Conservation (phyloP, 2,329 filamentous ascomycete species). For the Claviceps maximensis region DNA sequence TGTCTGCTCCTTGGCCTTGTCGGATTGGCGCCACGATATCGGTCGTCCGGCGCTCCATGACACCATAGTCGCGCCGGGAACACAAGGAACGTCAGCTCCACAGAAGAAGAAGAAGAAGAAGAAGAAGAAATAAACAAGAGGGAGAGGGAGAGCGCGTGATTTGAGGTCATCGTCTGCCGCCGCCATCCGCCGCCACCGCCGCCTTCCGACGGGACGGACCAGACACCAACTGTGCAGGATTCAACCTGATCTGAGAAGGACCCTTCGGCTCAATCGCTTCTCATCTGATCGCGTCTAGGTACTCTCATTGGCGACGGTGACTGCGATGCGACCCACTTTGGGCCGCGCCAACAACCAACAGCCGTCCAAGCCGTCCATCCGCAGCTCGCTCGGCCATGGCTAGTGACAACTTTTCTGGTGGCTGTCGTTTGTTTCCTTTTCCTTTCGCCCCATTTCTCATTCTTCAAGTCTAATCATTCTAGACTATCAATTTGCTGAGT, state of each 20-base stretch:
- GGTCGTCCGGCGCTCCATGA: not conserved
- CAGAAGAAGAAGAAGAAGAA: not conserved
- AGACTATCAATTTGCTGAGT: too few species aligned
- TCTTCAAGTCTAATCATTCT: too few species aligned
- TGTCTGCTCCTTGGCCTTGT: not conserved
- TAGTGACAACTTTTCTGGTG: not conserved
- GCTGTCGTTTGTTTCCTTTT: not conserved
- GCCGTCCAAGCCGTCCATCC: not conserved
- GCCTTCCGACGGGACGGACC: not conserved
- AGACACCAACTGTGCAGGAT: not conserved
- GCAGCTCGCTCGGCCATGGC: too few species aligned
- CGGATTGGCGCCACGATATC: not conserved
- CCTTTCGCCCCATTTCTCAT: too few species aligned
- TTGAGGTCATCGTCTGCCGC: not conserved
- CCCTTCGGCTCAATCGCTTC: not conserved
- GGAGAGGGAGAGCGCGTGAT: not conserved
- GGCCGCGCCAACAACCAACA: not conserved
- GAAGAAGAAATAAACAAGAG: not conserved
- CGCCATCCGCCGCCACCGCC: not conserved
- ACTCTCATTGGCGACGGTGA: not conserved
- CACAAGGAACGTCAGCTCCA: not conserved
- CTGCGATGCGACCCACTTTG: not conserved
- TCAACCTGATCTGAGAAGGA: not conserved
- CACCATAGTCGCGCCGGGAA: not conserved
- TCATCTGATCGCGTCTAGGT: not conserved